These are phyloP conservation scores for Fusarium pseudograminearum DNA, from an alignment of 2,329 filamentous ascomycete species.

Conservation along the genomic window DNA sequence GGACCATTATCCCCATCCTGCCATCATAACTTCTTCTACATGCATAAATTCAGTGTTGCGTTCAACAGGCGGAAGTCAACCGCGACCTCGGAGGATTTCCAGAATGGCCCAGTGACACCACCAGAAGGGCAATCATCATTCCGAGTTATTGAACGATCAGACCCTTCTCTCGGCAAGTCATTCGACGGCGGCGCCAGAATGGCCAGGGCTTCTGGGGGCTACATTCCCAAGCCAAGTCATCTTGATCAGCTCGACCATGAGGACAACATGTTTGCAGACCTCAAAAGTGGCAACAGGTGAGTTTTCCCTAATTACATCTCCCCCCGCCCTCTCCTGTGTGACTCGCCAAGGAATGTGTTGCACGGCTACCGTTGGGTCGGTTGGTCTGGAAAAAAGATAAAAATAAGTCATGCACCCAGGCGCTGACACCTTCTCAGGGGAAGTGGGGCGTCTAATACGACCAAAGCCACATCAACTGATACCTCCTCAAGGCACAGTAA, in stretches of 20 bases:
- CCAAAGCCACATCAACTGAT: constrained; percentile 69
- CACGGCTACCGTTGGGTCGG: constrained; percentile 33
- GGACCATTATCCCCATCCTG: constrained; percentile 19
- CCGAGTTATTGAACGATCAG: constrained; percentile 67
- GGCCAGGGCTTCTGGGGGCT: constrained; percentile 53
- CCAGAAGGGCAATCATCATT: constrained; percentile 63
- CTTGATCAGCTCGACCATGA: constrained; percentile 59
- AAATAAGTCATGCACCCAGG: constrained; percentile 47
- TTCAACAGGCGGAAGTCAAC: constrained; percentile 71
- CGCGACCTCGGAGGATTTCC: constrained; percentile 65
- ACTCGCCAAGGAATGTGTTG: constrained; percentile 41
- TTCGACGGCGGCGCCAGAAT: constrained; percentile 64
- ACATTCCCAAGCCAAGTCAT: constrained; percentile 55
- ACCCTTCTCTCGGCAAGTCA: constrained; percentile 59
- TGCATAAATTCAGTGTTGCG: constrained; percentile 72
- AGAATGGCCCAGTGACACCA: constrained; percentile 61
- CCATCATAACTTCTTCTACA: constrained; percentile 54
- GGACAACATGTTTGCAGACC: constrained; percentile 69
- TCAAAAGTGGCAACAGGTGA: constrained; percentile 67
- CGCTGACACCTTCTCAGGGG: constrained; percentile 61
- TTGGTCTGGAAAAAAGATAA: constrained; percentile 32
- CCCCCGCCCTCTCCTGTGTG: constrained; percentile 31
- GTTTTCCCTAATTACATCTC: constrained; percentile 47
- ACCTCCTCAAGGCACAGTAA: constrained; percentile 73
- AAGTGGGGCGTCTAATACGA: constrained; percentile 71